Conservation (phyloP, 805 yeast genomes). For the Barnettozyma botsteinii region DNA sequence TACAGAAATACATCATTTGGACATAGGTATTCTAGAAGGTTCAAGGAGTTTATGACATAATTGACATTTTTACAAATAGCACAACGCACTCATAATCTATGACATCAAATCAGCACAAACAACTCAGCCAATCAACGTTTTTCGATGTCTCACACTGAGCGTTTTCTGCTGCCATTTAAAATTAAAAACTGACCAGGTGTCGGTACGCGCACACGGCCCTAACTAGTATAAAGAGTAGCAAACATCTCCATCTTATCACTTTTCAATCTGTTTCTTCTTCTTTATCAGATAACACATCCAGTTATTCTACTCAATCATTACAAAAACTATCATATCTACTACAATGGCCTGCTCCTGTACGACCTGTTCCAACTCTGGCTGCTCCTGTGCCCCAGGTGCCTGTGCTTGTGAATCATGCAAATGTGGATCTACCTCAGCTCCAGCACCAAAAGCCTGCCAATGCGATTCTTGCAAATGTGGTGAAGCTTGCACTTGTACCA, state of each 20-base stretch:
- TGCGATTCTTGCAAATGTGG: constrained; percentile 5
- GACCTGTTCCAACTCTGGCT: constrained; percentile 6
- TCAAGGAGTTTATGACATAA: no score
- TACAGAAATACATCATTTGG: no score
- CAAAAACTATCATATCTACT: neutral
- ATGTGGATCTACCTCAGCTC: constrained; percentile 7
- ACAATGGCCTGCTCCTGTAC: constrained; percentile 7
- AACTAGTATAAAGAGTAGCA: no score
- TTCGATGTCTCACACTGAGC: neutral
- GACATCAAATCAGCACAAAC: no score
- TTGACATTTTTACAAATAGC: no score
- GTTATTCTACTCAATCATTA: neutral
- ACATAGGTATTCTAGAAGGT: no score
- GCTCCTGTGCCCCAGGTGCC: constrained; percentile 8
- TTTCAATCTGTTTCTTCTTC: neutral
- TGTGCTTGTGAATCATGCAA: constrained; percentile 5
- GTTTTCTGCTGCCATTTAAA: neutral
- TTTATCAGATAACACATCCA: no score
- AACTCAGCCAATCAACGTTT: no score
- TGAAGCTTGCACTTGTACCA: neutral
- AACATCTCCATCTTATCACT: constrained; percentile 2
- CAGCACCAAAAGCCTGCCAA: constrained; percentile 4
- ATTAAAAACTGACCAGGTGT: no score
- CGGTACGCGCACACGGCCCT: no score
- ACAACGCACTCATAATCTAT: no score